phyloP scores from a whole-genome alignment of 495 filamentous ascomycete species.

The Lasiosphaeria ovina region DNA sequence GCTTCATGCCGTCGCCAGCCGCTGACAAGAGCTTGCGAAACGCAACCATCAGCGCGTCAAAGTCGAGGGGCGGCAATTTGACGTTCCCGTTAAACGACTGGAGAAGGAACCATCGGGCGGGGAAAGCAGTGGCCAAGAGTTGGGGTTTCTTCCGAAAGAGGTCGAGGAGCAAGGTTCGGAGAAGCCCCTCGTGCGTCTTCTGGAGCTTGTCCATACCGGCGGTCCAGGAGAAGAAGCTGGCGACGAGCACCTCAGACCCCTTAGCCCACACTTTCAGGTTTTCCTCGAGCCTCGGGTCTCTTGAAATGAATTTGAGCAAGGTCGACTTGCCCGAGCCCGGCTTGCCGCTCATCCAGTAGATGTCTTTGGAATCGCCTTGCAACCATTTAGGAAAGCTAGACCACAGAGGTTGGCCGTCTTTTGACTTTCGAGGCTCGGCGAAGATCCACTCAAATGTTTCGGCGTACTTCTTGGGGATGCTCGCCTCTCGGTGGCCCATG shows the following conservation, averaged over 20 bases:
- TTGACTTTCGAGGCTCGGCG: background rate
- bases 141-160: constrained; percentile 3
- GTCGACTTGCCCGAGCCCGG: constrained; percentile 15
- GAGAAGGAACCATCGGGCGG: background rate
- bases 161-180: constrained; percentile 11
- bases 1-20: background rate
- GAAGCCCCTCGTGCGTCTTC: constrained; percentile 7
- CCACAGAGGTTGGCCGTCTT: constrained; percentile 1
- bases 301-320: constrained; percentile 11
- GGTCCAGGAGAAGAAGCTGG: constrained; percentile 12
- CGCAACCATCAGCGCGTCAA: background rate
- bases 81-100: background rate
- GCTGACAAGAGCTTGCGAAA: background rate
- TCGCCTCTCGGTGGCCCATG: background rate
- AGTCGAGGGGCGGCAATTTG: background rate
- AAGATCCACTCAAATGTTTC: background rate
- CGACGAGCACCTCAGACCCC: constrained; percentile 1
- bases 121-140: constrained; percentile 1
- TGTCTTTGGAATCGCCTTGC: background rate
- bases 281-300: background rate
- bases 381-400: background rate
- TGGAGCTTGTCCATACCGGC: constrained; percentile 4
- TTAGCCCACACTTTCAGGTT: constrained; percentile 9
- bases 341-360: constrained; percentile 16
- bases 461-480: background rate